Evolutionary conservation across 805 yeast species (phyloP).

Genomic region (Ogataea haglerorum): DNA sequence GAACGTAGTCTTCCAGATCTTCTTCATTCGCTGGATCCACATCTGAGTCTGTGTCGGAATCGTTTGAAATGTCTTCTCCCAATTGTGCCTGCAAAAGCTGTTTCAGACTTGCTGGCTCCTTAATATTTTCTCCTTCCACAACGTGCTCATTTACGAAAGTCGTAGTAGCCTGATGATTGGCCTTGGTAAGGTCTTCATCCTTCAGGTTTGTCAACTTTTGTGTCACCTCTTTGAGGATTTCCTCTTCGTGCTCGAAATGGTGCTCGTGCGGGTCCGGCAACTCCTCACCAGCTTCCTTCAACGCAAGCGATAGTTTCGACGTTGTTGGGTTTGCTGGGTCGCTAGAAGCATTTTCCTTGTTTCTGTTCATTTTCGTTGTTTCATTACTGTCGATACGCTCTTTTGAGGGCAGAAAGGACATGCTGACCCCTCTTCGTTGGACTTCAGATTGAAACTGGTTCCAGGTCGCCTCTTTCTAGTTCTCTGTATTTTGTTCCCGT

Average conservation of each 20-base stretch:
- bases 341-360: slow-evolving; percentile 1
- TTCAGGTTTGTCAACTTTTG: slow-evolving; percentile 23
- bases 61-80: slow-evolving; percentile 31
- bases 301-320: slow-evolving; percentile 31
- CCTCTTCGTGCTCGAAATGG: slow-evolving; percentile 26
- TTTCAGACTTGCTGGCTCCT: slow-evolving; percentile 6
- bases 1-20: slow-evolving; percentile 75
- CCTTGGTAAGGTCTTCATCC: slow-evolving; percentile 21
- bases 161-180: slow-evolving; percentile 6
- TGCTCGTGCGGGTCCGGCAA: slow-evolving; percentile 23
- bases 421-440: not conserved
- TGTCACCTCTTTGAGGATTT: slow-evolving; percentile 28
- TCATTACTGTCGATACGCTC: not conserved
- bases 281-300: slow-evolving; percentile 23
- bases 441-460: too few relatives aligned
- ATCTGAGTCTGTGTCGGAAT: slow-evolving; percentile 31
- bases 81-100: slow-evolving; percentile 24
- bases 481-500: too few relatives aligned
- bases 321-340: slow-evolving; percentile 12
- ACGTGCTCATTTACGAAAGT: slow-evolving; percentile 12
- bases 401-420: slow-evolving; percentile 2
- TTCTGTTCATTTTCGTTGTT: slow-evolving; percentile 6
- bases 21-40: slow-evolving; percentile 64
- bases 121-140: slow-evolving; percentile 6
- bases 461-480: too few relatives aligned